These are phyloP conservation scores for Claviceps purpurea DNA, from an alignment of 2,329 filamentous ascomycete genomes.

Conservation along the genomic window DNA sequence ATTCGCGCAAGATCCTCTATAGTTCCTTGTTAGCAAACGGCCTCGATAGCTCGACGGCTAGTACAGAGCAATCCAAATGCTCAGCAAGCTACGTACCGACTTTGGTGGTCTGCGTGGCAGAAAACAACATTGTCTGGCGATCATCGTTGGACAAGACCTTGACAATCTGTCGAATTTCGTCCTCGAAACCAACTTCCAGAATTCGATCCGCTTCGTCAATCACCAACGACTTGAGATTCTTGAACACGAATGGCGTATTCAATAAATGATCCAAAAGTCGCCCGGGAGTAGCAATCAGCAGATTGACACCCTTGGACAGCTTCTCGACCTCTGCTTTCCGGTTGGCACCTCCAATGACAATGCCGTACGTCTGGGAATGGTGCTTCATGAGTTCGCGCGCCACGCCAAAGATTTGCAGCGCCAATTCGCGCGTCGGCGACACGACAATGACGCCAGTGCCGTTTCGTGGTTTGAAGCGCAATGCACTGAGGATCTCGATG, in stretches of 20 bases:
- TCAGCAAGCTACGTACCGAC: slow-evolving; percentile 32
- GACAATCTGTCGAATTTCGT: slow-evolving; percentile 94
- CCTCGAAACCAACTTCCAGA: slow-evolving; percentile 93
- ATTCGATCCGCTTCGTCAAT: slow-evolving; percentile 97
- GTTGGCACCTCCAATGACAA: slow-evolving; percentile 93
- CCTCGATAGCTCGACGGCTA: neutral
- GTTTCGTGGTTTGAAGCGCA: slow-evolving; percentile 91
- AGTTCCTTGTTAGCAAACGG: neutral
- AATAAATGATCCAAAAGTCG: slow-evolving; percentile 86
- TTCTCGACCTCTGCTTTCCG: slow-evolving; percentile 84
- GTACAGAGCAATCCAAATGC: neutral
- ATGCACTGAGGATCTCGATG: slow-evolving; percentile 78
- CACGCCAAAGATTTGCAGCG: slow-evolving; percentile 91
- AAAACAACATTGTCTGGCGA: slow-evolving; percentile 96
- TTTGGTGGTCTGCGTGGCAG: slow-evolving; percentile 94
- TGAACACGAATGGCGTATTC: slow-evolving; percentile 84
- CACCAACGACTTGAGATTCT: slow-evolving; percentile 81
- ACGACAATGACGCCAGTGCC: slow-evolving; percentile 87
- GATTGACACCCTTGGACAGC: slow-evolving; percentile 83
- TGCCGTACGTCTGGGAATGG: slow-evolving; percentile 89
- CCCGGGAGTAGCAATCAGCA: slow-evolving; percentile 87
- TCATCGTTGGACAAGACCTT: slow-evolving; percentile 82
- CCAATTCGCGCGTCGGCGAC: slow-evolving; percentile 84
- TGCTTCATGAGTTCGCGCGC: slow-evolving; percentile 84
- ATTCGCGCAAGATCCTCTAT: slow-evolving; percentile 83